These are phyloP conservation scores for Fusarium verticillioides DNA, from an alignment of 2,329 filamentous ascomycete species.

Conservation along the genomic window DNA sequence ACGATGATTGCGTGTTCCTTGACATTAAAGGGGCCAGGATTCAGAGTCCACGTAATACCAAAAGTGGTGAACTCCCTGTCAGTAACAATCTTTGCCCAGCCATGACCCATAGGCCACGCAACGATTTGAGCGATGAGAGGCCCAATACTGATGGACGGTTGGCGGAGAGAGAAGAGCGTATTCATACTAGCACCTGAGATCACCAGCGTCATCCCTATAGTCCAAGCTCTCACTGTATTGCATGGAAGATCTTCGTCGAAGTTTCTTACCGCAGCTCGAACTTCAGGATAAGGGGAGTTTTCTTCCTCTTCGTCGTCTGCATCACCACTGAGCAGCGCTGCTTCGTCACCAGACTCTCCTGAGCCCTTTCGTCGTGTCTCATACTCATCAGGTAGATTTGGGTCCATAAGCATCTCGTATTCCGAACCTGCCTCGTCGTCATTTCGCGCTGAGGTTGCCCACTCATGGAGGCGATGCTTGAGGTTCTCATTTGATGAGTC, in stretches of 20 bases:
- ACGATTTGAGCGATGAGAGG: constrained; percentile 72
- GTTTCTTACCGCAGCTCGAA: constrained; percentile 71
- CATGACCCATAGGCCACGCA: constrained; percentile 71
- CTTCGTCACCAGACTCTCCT: constrained; percentile 38
- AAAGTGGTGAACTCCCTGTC: constrained; percentile 61
- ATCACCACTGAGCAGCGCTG: constrained; percentile 40
- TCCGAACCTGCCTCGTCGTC: constrained; percentile 56
- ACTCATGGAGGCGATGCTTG: constrained; percentile 52
- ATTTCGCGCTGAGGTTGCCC: constrained; percentile 48
- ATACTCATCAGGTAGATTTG: constrained; percentile 60
- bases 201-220: constrained; percentile 68
- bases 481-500: constrained; percentile 40
- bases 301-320: constrained; percentile 53
- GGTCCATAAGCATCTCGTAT: constrained; percentile 67
- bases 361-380: constrained; percentile 46
- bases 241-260: constrained; percentile 73
- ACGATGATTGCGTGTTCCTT: constrained; percentile 77
- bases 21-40: constrained; percentile 75
- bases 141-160: constrained; percentile 69
- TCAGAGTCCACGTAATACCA: constrained; percentile 67
- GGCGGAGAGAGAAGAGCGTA: constrained; percentile 71
- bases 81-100: constrained; percentile 68
- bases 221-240: constrained; percentile 74
- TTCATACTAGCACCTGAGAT: constrained; percentile 69
- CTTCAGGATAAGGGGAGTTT: constrained; percentile 73